These are phyloP conservation scores for Prosopis cineraria DNA, from an alignment of 306 rosid species.

Conservation along the genomic window DNA sequence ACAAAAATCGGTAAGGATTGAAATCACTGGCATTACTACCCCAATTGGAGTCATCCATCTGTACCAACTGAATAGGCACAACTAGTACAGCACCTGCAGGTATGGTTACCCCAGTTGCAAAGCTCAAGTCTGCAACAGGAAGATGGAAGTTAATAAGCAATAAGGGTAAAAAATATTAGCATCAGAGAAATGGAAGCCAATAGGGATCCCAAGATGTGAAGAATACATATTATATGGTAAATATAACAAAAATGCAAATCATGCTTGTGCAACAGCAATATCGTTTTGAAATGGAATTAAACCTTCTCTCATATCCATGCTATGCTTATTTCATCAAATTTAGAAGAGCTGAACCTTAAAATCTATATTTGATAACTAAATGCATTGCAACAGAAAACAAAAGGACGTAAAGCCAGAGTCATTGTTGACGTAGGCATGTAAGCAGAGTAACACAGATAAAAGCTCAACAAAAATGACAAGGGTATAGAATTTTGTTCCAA, in stretches of 20 bases:
- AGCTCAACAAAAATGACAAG: neutral
- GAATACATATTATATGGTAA: neutral
- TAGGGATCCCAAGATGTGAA: constrained; percentile 3
- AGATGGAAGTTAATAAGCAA: constrained; percentile 31
- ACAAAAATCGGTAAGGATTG: constrained; percentile 75
- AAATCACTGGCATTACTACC: constrained; percentile 70
- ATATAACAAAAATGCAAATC: neutral
- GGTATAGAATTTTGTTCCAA: neutral
- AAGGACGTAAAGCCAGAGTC: neutral
- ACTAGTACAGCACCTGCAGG: constrained; percentile 76
- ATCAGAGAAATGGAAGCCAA: neutral
- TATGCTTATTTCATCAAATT: neutral
- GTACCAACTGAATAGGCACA: constrained; percentile 72
- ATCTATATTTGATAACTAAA: constrained; percentile 8
- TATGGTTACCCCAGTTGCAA: constrained; percentile 61
- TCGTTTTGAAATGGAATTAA: constrained; percentile 10
- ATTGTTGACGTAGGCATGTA: neutral
- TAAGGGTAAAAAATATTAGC: constrained; percentile 5
- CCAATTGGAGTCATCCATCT: constrained; percentile 71
- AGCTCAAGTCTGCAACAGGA: constrained; percentile 51
- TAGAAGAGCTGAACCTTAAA: neutral
- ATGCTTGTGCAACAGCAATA: neutral
- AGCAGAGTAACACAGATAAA: neutral
- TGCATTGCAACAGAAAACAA: neutral
- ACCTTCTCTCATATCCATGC: constrained; percentile 16